Percentiles rank a stretch among this genome's conserved stretches.
Evolutionary conservation across 1,139 yeast genomes (phyloP).

Genomic region (Candida sp.): DNA sequence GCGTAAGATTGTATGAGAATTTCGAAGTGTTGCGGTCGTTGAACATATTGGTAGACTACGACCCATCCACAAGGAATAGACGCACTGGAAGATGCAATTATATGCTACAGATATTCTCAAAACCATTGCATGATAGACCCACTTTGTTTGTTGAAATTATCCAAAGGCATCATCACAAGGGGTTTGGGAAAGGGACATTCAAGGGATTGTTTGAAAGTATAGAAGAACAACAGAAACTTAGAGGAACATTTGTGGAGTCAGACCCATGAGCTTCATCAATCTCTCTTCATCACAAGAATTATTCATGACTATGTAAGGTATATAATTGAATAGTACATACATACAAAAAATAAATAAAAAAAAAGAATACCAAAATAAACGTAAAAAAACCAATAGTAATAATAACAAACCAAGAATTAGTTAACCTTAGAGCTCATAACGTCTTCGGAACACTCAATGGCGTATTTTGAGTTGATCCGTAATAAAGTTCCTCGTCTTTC

Average conservation of each 20-base stretch:
- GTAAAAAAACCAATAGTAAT: background rate
- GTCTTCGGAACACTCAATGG: conserved; percentile 13
- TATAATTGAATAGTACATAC: conserved; percentile 3
- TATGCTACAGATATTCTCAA: conserved; percentile 77
- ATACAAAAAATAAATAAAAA: background rate
- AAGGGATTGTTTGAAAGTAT: conserved; percentile 80
- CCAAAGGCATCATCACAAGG: conserved; percentile 78
- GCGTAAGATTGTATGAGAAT: conserved; percentile 50
- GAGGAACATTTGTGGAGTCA: conserved; percentile 47
- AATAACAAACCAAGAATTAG: background rate
- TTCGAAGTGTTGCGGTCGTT: conserved; percentile 40
- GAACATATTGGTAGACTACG: conserved; percentile 76
- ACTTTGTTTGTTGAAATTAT: conserved; percentile 82
- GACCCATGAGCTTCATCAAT: background rate
- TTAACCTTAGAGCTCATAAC: conserved; percentile 2
- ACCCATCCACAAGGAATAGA: conserved; percentile 43
- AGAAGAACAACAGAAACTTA: conserved; percentile 59
- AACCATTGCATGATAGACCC: conserved; percentile 79
- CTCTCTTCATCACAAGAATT: background rate
- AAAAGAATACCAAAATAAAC: background rate
- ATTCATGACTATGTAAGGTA: conserved; percentile 1
- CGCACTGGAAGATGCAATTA: conserved; percentile 53
- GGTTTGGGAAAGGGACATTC: conserved; percentile 90
- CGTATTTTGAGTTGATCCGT: conserved; percentile 10
- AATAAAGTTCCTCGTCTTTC: conserved; percentile 12